Conservation (phyloP, 129 eudicot genomes). For the Lactuca sativa region DNA sequence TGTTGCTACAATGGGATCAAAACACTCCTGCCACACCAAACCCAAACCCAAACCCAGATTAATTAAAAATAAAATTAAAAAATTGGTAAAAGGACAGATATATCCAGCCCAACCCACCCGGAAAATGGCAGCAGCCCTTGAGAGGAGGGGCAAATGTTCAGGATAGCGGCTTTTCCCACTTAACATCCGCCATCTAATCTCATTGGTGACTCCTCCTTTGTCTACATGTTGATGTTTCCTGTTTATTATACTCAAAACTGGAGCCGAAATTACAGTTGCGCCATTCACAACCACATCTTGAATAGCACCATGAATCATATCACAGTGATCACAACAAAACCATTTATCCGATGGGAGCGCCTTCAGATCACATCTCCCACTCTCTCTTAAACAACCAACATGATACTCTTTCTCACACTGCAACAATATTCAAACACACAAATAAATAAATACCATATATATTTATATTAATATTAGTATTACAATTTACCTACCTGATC, state of each 20-base stretch:
- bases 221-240: slow-evolving; percentile 51
- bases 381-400: slow-evolving; percentile 86
- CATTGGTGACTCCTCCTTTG: slow-evolving; percentile 47
- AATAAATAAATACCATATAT: too few relatives aligned
- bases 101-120: slow-evolving; percentile 76
- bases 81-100: neutral
- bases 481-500: slow-evolving; percentile 67
- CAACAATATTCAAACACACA: slow-evolving; percentile 19
- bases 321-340: slow-evolving; percentile 88
- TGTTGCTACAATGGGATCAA: slow-evolving; percentile 85
- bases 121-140: slow-evolving; percentile 86
- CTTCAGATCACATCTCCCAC: slow-evolving; percentile 77
- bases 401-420: slow-evolving; percentile 99
- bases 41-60: neutral
- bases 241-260: slow-evolving; percentile 37
- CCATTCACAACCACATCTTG: slow-evolving; percentile 58
- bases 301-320: slow-evolving; percentile 59
- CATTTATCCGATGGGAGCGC: slow-evolving; percentile 90
- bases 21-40: slow-evolving; percentile 63
- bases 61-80: neutral
- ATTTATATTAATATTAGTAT: too few relatives aligned
- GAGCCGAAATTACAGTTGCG: slow-evolving; percentile 51
- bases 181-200: slow-evolving; percentile 67
- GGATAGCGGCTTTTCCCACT: slow-evolving; percentile 88
- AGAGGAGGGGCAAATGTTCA: slow-evolving; percentile 67